These are phyloP conservation scores for Trapa bicornis DNA, from an alignment of 345 rosid species.

Conservation along the genomic window DNA sequence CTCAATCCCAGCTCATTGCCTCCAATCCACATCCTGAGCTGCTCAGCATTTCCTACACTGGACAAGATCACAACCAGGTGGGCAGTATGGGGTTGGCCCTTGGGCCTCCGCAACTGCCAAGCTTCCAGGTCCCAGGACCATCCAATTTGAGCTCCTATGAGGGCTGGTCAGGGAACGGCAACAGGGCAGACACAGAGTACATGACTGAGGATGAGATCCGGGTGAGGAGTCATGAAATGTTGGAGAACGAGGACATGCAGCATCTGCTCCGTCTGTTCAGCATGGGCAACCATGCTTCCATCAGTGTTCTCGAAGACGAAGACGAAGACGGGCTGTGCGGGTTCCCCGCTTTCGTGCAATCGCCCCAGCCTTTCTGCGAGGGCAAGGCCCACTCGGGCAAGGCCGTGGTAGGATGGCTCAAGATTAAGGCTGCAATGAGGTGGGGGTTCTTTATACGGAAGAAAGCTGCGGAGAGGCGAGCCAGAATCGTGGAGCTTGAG, in stretches of 20 bases:
- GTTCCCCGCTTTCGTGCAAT: slow-evolving; percentile 40
- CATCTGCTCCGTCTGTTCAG: slow-evolving; percentile 43
- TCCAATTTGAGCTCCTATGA: slow-evolving; percentile 54
- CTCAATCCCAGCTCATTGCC: slow-evolving; percentile 39
- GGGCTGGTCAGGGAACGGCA: slow-evolving; percentile 62
- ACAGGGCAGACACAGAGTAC: slow-evolving; percentile 58
- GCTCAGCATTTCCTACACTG: slow-evolving; percentile 25
- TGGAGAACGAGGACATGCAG: slow-evolving; percentile 45
- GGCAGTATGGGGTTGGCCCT: slow-evolving; percentile 52
- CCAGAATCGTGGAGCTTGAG: slow-evolving; percentile 76
- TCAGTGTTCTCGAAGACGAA: slow-evolving; percentile 62
- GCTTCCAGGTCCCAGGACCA: slow-evolving; percentile 33
- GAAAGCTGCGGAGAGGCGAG: slow-evolving; percentile 96
- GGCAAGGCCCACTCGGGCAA: slow-evolving; percentile 64
- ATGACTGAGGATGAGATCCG: slow-evolving; percentile 90
- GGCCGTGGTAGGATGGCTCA: slow-evolving; percentile 95
- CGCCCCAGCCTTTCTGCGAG: slow-evolving; percentile 77
- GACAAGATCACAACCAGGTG: slow-evolving; percentile 44
- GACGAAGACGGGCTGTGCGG: slow-evolving; percentile 29
- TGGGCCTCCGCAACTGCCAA: slow-evolving; percentile 51
- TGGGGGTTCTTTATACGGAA: slow-evolving; percentile 96
- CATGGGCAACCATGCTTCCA: slow-evolving; percentile 56
- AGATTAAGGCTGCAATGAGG: slow-evolving; percentile 99
- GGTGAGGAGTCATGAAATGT: slow-evolving; percentile 81
- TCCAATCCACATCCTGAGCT: slow-evolving; percentile 40